These are phyloP conservation scores for Paramyrothecium roridum DNA, from an alignment of 2,329 filamentous ascomycete genomes.

Conservation along the genomic window DNA sequence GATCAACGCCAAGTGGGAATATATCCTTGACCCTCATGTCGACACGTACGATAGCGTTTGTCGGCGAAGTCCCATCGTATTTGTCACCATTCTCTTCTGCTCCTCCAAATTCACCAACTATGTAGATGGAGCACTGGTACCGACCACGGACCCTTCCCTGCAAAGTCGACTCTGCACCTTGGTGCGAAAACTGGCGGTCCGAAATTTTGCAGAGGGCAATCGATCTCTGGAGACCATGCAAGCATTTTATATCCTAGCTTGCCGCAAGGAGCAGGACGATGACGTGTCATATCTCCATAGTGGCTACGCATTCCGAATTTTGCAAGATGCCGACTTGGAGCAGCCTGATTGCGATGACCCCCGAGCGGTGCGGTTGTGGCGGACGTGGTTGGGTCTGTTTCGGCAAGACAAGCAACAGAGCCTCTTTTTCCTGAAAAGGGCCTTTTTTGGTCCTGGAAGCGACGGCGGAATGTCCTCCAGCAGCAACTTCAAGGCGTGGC, in stretches of 20 bases:
- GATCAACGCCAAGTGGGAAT: no score
- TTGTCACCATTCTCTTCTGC: no score
- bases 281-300: conserved; percentile 13
- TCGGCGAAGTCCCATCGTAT: no score
- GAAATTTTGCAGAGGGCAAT: conserved; percentile 7
- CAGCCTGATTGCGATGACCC: conserved; percentile 4
- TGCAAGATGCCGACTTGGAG: conserved; percentile 11
- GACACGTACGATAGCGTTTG: no score
- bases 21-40: no score
- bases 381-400: conserved; percentile 9
- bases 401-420: conserved; percentile 12
- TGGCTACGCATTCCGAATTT: conserved; percentile 11
- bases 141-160: no score
- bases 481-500: no score
- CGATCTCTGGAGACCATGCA: conserved; percentile 12
- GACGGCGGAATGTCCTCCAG: not conserved
- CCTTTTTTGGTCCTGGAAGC: conserved; percentile 1
- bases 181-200: conserved; percentile 9
- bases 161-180: conserved; percentile 11
- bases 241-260: conserved; percentile 11
- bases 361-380: conserved; percentile 1
- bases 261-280: conserved; percentile 13
- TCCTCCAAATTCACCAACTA: no score
- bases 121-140: no score
- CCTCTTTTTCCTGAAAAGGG: conserved; percentile 11